phyloP scores from a whole-genome alignment of 2,329 filamentous ascomycete species.

The Nemania sp. region DNA sequence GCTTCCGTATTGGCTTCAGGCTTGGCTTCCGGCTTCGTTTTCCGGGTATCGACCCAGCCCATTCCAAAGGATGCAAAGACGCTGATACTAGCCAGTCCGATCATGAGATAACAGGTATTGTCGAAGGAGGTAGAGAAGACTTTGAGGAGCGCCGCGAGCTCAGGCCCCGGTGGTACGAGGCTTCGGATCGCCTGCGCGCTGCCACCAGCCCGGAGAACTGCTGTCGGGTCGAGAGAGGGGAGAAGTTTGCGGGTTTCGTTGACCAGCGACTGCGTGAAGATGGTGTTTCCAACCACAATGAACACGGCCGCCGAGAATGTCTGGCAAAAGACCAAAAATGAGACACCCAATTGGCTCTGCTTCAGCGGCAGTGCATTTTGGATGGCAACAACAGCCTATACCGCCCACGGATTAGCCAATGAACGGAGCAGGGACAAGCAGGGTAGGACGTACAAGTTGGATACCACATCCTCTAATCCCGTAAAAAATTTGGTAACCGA shows the following conservation, averaged over 20 bases:
- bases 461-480: slow-evolving; percentile 34
- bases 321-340: slow-evolving; percentile 38
- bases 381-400: slow-evolving; percentile 33
- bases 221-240: slow-evolving; percentile 32
- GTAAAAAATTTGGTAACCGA: slow-evolving; percentile 38
- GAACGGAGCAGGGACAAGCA: background rate
- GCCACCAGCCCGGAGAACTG: slow-evolving; percentile 34
- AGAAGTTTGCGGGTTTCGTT: slow-evolving; percentile 29
- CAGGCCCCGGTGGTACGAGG: slow-evolving; percentile 32
- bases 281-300: slow-evolving; percentile 35
- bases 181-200: slow-evolving; percentile 36
- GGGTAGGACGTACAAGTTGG: slow-evolving; percentile 29
- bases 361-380: slow-evolving; percentile 34
- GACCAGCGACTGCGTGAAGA: slow-evolving; percentile 35
- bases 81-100: slow-evolving; percentile 29
- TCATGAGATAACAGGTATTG: slow-evolving; percentile 35
- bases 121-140: slow-evolving; percentile 34
- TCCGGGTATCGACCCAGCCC: slow-evolving; percentile 35
- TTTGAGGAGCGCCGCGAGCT: slow-evolving; percentile 32
- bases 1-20: background rate
- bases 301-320: slow-evolving; percentile 35
- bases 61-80: slow-evolving; percentile 35
- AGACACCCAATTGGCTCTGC: slow-evolving; percentile 34
- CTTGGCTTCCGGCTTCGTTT: slow-evolving; percentile 26
- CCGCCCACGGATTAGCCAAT: background rate